Percentiles rank a stretch among this genome's conserved stretches.
phyloP scores from a whole-genome alignment of 768 basidiomycete genomes.

The Mycena rosella region DNA sequence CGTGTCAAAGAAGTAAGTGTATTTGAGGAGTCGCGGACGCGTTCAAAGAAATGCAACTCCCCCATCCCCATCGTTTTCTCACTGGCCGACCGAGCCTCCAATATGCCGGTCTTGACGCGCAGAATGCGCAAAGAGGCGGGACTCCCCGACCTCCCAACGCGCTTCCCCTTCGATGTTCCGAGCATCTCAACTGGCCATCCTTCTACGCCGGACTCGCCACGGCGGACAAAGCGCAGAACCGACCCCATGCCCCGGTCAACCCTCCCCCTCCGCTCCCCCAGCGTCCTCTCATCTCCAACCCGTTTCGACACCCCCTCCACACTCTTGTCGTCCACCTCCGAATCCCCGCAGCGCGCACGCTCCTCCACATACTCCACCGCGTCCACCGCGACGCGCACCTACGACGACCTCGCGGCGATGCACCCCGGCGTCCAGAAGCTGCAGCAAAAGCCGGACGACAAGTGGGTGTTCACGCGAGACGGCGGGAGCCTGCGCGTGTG shows the following conservation, averaged over 20 bases:
- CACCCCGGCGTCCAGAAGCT: conserved; percentile 17
- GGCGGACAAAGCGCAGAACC: neutral
- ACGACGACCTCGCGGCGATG: neutral
- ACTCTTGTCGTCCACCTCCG: conserved; percentile 8
- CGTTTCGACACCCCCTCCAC: conserved; percentile 12
- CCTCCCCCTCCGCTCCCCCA: neutral
- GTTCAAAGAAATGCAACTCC: neutral
- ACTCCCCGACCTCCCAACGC: conserved; percentile 18
- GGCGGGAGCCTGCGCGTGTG: conserved; percentile 16
- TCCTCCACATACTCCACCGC: conserved; percentile 1
- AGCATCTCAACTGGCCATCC: neutral
- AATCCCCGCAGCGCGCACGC: neutral
- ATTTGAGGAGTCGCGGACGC: conserved; percentile 19
- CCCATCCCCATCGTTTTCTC: neutral
- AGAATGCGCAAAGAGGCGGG: conserved; percentile 25
- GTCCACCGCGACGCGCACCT: neutral
- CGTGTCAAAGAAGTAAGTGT: conserved; percentile 31
- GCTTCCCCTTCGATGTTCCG: conserved; percentile 21
- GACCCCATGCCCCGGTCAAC: neutral
- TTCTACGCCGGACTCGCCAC: neutral
- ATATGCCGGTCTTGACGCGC: conserved; percentile 30
- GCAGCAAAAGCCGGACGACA: conserved; percentile 12
- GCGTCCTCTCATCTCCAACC: conserved; percentile 14
- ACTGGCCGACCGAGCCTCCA: neutral
- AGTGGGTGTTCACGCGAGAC: conserved; percentile 7